These are phyloP conservation scores for Penicillium fuscoglaucum DNA, from an alignment of 2,329 filamentous ascomycete species.

Conservation along the genomic window DNA sequence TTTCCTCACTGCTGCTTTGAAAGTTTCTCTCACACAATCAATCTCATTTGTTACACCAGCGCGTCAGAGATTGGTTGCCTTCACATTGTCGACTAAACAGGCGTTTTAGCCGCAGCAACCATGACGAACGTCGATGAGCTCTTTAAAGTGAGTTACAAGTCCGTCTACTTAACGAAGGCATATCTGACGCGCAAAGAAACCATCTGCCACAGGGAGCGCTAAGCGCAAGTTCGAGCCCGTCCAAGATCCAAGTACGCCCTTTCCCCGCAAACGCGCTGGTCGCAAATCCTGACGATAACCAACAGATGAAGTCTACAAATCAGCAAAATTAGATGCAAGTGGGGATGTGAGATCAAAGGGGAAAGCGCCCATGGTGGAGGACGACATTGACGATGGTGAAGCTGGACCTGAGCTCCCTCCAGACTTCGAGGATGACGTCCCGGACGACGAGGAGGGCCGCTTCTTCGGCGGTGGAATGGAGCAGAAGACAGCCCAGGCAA, in stretches of 20 bases:
- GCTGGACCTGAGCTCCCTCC: conserved; percentile 58
- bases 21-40: not conserved
- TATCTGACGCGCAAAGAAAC: conserved; percentile 45
- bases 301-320: conserved; percentile 59
- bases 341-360: conserved; percentile 52
- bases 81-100: not conserved
- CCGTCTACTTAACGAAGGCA: not conserved
- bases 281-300: conserved; percentile 56
- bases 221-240: conserved; percentile 62
- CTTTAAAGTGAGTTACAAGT: conserved; percentile 50
- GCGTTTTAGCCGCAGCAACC: conserved; percentile 44
- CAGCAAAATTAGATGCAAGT: conserved; percentile 55
- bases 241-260: conserved; percentile 51
- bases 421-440: conserved; percentile 59
- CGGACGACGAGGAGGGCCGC: conserved; percentile 84
- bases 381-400: conserved; percentile 48
- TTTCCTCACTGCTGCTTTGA: not conserved
- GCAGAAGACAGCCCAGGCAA: conserved; percentile 73
- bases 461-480: conserved; percentile 95
- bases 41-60: not conserved
- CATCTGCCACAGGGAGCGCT: conserved; percentile 45
- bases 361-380: conserved; percentile 49
- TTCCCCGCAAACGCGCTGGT: conserved; percentile 48
- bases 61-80: not conserved
- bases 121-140: conserved; percentile 60